Base-by-base conservation (phyloP, 225 moss, liverwort and hornwort species). In the Neckera pumila region DNA sequence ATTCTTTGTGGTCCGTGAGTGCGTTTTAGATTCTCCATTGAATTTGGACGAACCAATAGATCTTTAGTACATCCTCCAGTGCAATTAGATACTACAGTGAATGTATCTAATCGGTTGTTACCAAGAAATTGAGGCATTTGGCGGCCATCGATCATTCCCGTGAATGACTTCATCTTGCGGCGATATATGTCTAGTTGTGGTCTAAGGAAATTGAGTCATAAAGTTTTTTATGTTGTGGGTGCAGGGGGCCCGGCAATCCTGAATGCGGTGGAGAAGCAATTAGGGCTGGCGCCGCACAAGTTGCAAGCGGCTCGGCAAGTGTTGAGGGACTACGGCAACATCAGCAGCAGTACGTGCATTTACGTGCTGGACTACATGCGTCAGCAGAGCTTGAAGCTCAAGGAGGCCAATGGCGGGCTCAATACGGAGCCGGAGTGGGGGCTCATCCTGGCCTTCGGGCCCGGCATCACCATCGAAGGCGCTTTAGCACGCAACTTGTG, bases 311-410 rank as follows among this genome's bases (percentile, higher is more conserved):
- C 95, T 31, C 79, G 98, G 49, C 93, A 94, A 80, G 97, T 99
- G 53, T 85, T 99, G 57, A 89, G 92, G 58, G 98, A 99, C 65
- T 99, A 97, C 78, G 98, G 98, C 86, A 99, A 99, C 92, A 96
- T 99, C 79, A 97, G 95, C 90, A 97, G 97, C 94, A 99, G 97
- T 82, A 97, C 97, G 47, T 92, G 96, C 91, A 97, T 99, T 40
- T 99, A 96, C 76, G 98, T 99, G 38, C 87, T 99, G 75, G 98
- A 99, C 78, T 96, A 97, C 90, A 99, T 99, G 96, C 95, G 98
- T 11, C 91, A 96, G 25, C 94, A 94, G 20, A 95, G 90, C 81
- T 77, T 93, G 65, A 89, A 93, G 77, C 85, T 93, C 40, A 95
- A 95, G 82, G 92, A 95, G 42, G 89, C 89, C 11, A 88, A 89